These are phyloP conservation scores for Sordariomycetes sp. DNA, from an alignment of 2,329 filamentous ascomycete species.

Conservation along the genomic window DNA sequence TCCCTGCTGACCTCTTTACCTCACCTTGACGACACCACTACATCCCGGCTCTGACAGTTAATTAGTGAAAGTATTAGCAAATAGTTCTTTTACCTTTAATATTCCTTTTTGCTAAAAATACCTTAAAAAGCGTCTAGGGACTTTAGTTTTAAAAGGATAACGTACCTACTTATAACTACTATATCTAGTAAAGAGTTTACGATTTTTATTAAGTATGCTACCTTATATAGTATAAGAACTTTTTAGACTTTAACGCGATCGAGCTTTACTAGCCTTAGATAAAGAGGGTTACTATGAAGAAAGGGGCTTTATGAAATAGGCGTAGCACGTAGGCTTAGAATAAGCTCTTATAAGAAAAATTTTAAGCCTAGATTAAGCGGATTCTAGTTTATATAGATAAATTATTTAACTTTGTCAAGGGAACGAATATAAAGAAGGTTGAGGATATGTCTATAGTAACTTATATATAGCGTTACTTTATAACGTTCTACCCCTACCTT, in stretches of 20 bases:
- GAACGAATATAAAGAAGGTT: background rate
- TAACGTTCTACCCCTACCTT: no score
- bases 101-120: no score
- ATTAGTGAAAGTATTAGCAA: slow-evolving; percentile 9
- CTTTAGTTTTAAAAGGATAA: no score
- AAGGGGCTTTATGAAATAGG: slow-evolving; percentile 3
- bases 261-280: slow-evolving; percentile 8
- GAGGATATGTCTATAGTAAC: background rate
- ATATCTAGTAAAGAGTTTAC: slow-evolving; percentile 7
- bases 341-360: slow-evolving; percentile 6
- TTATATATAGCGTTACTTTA: no score
- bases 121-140: no score
- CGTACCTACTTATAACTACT: no score
- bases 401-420: background rate
- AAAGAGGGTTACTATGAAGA: slow-evolving; percentile 8
- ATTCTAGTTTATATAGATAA: slow-evolving; percentile 3
- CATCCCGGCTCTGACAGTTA: no score
- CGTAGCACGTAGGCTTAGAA: slow-evolving; percentile 1
- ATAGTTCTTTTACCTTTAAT: slow-evolving; percentile 7
- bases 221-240: slow-evolving; percentile 8
- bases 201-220: slow-evolving; percentile 4
- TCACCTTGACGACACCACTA: no score
- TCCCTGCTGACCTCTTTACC: no score
- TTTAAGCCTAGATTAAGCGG: background rate
- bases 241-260: slow-evolving; percentile 9